Percentiles rank a stretch among this genome's conserved stretches.
These are phyloP conservation scores for Coemansia sp. DNA, from an alignment of 192 early-diverging fungal species.

Conservation along the genomic window DNA sequence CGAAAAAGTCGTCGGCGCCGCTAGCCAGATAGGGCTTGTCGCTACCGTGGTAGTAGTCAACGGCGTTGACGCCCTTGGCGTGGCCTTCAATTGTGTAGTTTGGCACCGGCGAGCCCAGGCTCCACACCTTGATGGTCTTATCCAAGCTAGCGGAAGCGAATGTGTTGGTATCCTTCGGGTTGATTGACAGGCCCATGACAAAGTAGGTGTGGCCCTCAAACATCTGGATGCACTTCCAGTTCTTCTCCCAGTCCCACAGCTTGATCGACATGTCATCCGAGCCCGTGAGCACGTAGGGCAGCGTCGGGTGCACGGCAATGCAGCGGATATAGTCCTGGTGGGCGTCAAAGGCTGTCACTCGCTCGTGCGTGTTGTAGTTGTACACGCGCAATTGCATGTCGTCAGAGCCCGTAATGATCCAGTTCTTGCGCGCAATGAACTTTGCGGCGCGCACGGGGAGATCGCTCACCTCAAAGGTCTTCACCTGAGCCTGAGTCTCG, in stretches of 20 bases:
- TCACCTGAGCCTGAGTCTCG: conserved; percentile 91
- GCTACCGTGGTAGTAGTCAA: conserved; percentile 97
- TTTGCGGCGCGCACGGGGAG: conserved; percentile 96
- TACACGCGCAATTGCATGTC: conserved; percentile 96
- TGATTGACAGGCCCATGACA: conserved; percentile 96
- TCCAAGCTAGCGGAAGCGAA: conserved; percentile 98
- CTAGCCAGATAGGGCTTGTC: conserved; percentile 97
- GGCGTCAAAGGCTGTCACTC: conserved; percentile 92
- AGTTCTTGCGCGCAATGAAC: conserved; percentile 97
- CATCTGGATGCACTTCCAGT: conserved; percentile 93
- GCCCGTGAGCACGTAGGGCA: conserved; percentile 86
- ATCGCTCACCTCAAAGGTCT: conserved; percentile 95
- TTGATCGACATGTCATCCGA: conserved; percentile 98
- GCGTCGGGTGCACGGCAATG: conserved; percentile 96
- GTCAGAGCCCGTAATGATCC: conserved; percentile 93
- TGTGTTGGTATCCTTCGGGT: conserved; percentile 99
- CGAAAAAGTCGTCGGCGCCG: conserved; percentile 91
- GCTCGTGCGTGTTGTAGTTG: conserved; percentile 99
- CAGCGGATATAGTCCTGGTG: conserved; percentile 96
- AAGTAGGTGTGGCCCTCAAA: conserved; percentile 98
- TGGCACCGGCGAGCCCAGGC: conserved; percentile 82
- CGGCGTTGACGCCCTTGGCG: conserved; percentile 95
- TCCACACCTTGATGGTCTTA: conserved; percentile 97
- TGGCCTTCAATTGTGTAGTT: conserved; percentile 98
- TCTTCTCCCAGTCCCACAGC: conserved; percentile 99